Evolutionary conservation across 352 stramenopile genomes (phyloP), one percentile per base, ranked within the genome.

Genomic region (Phytophthora pseudosyringae): DNA sequence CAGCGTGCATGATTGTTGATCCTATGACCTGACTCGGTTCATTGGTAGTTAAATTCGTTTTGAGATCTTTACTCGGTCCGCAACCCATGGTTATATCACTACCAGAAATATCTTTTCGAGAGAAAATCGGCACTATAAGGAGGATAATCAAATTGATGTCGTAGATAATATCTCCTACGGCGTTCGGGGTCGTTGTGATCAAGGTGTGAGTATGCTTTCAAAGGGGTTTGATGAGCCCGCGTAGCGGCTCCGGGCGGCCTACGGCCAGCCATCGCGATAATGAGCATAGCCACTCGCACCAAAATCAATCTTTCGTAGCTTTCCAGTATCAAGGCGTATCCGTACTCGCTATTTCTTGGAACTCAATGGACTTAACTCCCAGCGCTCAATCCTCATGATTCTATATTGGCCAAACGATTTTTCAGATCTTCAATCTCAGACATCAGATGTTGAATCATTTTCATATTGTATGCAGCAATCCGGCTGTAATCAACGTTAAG

Each of bases 391-490:
- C 9, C 31, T 35, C 31, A 35, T 35, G 31, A 35, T 9, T 35
- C 5, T 35, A 35, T 35, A 35, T 35, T 35, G 9, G 9, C 31
- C 9, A 35, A 9, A 9, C n/a, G 40, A 21, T 38, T 33, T 33
- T 59, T 59, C 10, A 64, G 29, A 28, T 64, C 45, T n/a, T 56
- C 45, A 18, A 64, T 57, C 16, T 50, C n/a, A 29, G 0, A 1
- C 35, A 64, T 12, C 0, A 56, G 7, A 55, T 57, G 46, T 10
- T 64, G 45, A 31, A 64, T 57, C 46, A 64, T 64, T 12, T 36
- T 33, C 56, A 64, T 64, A n/a, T 64, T 56, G 11, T 64, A 64
- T 2, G 56, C 56, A 8, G n/a, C 3, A 8, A 64, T 32, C 0
- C 56, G 16, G 26, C 36, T 50, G 9, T 57, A 64, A n/a, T 51